Base-by-base conservation (phyloP, 495 filamentous ascomycete genomes). In the Choiromyces venosus region DNA sequence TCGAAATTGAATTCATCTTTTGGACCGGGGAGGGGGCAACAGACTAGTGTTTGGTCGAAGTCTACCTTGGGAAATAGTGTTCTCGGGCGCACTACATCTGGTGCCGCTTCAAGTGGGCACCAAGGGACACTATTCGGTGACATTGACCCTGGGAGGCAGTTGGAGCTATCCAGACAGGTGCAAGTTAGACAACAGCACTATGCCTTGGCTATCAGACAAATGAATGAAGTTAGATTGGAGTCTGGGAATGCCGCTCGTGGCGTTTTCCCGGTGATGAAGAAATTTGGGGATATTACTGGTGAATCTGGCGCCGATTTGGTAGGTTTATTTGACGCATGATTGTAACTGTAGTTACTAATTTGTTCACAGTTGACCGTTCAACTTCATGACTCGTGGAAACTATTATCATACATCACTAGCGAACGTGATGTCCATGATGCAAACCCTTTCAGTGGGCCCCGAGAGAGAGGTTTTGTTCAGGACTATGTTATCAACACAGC, bases 301-400 rank as follows among this genome's bases (percentile, higher is more conserved):
- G 56, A 70, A 35, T 79, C 79, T 33, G 80, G 80, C 16, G 77
- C 73, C 38, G 80, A 81, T 72, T 76, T 79, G 76, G 79, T 81
- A 66, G 61, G 79, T 40, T 40, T 44, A 52, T 1, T 19, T 25
- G 61, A 42, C 33, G 7, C 16, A 35, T 66, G 29, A 37, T 40
- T 44, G 73, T 9, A 37, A 25, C 36, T 40, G 18, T 21, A 37
- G 33, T 70, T 65, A 37, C 38, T 69, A 19, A 66, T 73, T 76
- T 66, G 65, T 38, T 40, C 29, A 66, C 35, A 81, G 79, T 76
- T 81, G 74, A 81, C 80, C 12, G 35, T 81, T 42, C 80, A 81
- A 76, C 72, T 81, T 37, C 66, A 74, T 67, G 80, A 81, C 72
- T 81, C 80, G 37, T 81, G 80, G 80, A 81, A 76, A 64, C 65